Percentiles rank a stretch among this genome's conserved stretches.
Evolutionary conservation across 768 basidiomycete species (phyloP).

Genomic region (Suillus variegatus): DNA sequence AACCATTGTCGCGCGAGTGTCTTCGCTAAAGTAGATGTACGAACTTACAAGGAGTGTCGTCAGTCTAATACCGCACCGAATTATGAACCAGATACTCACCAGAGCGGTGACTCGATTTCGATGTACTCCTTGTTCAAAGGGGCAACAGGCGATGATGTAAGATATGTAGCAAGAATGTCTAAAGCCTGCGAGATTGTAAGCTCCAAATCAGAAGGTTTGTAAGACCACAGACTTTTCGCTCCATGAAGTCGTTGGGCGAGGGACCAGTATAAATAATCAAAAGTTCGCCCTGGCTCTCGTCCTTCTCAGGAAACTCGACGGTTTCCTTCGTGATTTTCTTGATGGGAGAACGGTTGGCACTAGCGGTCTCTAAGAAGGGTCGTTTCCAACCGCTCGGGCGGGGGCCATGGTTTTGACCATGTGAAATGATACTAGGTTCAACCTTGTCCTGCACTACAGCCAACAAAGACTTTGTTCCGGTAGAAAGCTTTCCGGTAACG

Average conservation of each 20-base stretch:
- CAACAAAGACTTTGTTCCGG: constrained; percentile 73
- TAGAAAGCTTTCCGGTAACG: constrained; percentile 83
- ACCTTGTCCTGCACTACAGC: constrained; percentile 80
- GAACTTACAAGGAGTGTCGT: constrained; percentile 47
- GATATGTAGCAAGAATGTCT: constrained; percentile 82
- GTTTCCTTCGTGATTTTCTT: constrained; percentile 54
- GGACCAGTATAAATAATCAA: constrained; percentile 79
- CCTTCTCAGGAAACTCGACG: constrained; percentile 95
- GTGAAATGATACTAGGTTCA: constrained; percentile 78
- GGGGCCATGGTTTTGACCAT: constrained; percentile 70
- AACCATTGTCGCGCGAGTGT: constrained; percentile 67
- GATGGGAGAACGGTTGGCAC: constrained; percentile 59
- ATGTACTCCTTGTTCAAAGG: constrained; percentile 90
- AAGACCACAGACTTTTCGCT: constrained; percentile 55
- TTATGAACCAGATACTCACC: constrained; percentile 45
- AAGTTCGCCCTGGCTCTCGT: constrained; percentile 93
- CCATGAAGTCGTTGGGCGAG: constrained; percentile 66
- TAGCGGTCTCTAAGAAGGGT: constrained; percentile 89
- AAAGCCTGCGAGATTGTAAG: constrained; percentile 54
- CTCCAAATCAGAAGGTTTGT: constrained; percentile 1
- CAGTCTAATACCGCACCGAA: constrained; percentile 1
- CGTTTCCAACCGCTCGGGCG: constrained; percentile 86
- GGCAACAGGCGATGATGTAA: constrained; percentile 82
- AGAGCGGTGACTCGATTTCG: constrained; percentile 87
- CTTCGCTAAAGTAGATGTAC: constrained; percentile 83